phyloP scores from a whole-genome alignment of 352 stramenopile species.

The Globisporangium recalcitrans region DNA sequence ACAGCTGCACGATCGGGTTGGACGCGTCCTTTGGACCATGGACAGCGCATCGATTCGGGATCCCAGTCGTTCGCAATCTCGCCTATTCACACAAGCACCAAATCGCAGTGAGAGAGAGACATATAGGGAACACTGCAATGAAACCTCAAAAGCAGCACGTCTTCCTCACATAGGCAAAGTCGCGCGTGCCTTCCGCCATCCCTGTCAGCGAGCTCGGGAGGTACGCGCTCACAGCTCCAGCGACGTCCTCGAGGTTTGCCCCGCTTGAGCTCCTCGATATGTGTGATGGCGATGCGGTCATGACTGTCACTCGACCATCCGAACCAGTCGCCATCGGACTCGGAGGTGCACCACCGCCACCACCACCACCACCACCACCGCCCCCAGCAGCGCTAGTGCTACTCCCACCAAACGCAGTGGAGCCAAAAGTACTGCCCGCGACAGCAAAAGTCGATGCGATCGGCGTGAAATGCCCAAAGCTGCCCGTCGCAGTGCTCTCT shows the following conservation, averaged over 20 bases:
- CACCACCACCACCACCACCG: background rate
- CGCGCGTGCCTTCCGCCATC: conserved; percentile 80
- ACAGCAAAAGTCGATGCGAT: conserved; percentile 73
- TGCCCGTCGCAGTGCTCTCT: conserved; percentile 69
- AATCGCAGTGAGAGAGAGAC: background rate
- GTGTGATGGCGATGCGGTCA: conserved; percentile 14
- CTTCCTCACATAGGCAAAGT: conserved; percentile 75
- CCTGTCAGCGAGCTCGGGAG: conserved; percentile 70
- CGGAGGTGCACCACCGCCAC: conserved; percentile 5
- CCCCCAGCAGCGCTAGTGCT: background rate
- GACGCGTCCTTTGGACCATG: conserved; percentile 55
- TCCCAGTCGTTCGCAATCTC: conserved; percentile 56
- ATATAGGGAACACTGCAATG: conserved; percentile 3
- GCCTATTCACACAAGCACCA: conserved; percentile 32
- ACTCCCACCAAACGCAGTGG: conserved; percentile 36
- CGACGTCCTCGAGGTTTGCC: conserved; percentile 62
- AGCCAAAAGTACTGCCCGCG: conserved; percentile 50
- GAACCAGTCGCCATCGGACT: conserved; percentile 3
- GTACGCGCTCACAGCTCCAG: conserved; percentile 65
- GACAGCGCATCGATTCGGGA: conserved; percentile 77
- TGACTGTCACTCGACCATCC: background rate
- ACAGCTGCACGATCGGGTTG: conserved; percentile 59
- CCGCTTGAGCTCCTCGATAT: conserved; percentile 30
- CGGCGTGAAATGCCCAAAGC: conserved; percentile 73
- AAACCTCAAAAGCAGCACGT: background rate